Evolutionary conservation across 2,329 filamentous ascomycete species (phyloP).

Genomic region (Dactylellina haptotyla): DNA sequence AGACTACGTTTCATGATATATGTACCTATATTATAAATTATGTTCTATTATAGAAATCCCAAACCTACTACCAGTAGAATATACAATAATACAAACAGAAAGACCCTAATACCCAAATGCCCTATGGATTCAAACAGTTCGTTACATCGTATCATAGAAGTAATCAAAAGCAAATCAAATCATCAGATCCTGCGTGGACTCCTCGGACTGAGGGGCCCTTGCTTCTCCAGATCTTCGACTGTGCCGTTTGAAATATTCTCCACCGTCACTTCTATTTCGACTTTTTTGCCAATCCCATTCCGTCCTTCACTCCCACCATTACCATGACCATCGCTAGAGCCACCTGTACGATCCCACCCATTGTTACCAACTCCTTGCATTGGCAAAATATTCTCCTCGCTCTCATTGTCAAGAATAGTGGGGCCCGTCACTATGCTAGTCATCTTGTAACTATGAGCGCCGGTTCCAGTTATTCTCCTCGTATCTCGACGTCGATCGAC

Average conservation of each 20-base stretch:
- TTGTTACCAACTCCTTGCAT: constrained; percentile 5
- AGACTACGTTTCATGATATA: background rate
- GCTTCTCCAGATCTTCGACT: constrained; percentile 30
- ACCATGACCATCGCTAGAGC: constrained; percentile 13
- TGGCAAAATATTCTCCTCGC: constrained; percentile 47
- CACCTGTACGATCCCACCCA: constrained; percentile 17
- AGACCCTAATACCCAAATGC: too few relatives aligned
- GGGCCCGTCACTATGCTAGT: constrained; percentile 27
- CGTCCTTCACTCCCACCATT: background rate
- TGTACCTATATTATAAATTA: background rate
- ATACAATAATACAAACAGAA: background rate
- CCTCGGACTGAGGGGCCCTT: background rate
- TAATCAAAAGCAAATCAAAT: background rate
- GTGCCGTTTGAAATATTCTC: constrained; percentile 19
- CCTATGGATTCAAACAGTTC: background rate
- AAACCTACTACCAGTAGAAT: background rate
- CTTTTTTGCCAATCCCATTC: constrained; percentile 41
- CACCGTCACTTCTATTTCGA: constrained; percentile 41
- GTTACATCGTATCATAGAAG: background rate
- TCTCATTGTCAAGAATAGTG: constrained; percentile 34
- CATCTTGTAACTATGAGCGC: constrained; percentile 33
- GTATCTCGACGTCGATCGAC: constrained; percentile 38
- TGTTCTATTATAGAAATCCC: background rate
- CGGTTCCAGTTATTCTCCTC: constrained; percentile 13
- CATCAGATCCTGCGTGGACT: constrained; percentile 30